Evolutionary conservation across 2,329 filamentous ascomycete species (phyloP).

Genomic region (Bipolaris bicolor): DNA sequence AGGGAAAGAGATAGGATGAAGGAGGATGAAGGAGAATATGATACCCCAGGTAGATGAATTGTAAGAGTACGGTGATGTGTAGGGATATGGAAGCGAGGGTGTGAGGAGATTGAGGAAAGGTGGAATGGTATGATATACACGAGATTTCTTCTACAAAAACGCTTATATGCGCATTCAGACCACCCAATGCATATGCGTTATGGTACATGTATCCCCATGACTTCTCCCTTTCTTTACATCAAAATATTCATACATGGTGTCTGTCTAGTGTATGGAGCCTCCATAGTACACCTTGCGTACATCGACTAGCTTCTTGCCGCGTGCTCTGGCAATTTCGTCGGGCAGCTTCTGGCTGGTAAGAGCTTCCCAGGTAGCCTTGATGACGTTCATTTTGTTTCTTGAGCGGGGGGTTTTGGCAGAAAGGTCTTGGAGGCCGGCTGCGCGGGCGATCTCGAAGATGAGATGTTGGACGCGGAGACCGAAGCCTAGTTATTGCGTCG

Average conservation of each 20-base stretch:
- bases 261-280: conserved; percentile 56
- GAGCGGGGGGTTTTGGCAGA: conserved; percentile 82
- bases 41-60: neutral
- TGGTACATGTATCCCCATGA: conserved; percentile 13
- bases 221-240: neutral
- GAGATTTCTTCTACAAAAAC: conserved; percentile 6
- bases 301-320: conserved; percentile 95
- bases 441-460: conserved; percentile 93
- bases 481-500: conserved; percentile 68
- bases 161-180: neutral
- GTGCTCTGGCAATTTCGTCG: conserved; percentile 84
- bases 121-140: conserved; percentile 7
- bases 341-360: conserved; percentile 83
- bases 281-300: conserved; percentile 97
- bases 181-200: conserved; percentile 12
- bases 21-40: conserved; percentile 1
- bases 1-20: neutral
- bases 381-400: conserved; percentile 96
- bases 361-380: conserved; percentile 88
- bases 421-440: conserved; percentile 85
- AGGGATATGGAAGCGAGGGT: neutral
- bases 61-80: no score
- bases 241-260: conserved; percentile 21
- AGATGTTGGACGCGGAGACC: conserved; percentile 89
- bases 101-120: no score